Evolutionary conservation across 805 yeast species (phyloP), one percentile per base, ranked within the genome.

Genomic region (Kazachstania bromeliacearum): DNA sequence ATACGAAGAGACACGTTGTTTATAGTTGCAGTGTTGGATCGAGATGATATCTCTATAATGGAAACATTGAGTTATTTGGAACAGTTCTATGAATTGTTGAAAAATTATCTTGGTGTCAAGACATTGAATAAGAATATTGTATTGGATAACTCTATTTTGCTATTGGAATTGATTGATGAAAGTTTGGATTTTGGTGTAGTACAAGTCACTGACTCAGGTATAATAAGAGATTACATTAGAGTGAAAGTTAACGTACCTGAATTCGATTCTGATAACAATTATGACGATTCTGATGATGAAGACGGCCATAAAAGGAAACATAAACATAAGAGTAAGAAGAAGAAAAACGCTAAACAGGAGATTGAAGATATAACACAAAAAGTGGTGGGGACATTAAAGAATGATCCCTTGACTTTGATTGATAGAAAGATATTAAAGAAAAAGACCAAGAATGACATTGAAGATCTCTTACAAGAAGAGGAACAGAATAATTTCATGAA

Each of bases 121-220:
- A 21, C 45, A 15, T 56, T 81, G 28, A 73, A 73, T 47, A 69
- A 69, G 36, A 87, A 79, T 37, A 48, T 74, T 13, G 71, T 85
- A 2, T 61, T 72, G 16, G 95, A 85, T 56, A 85, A 85, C 57
- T 71, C 74, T 44, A 75, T 78, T 23, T 64, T 85, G 33, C 71
- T 85, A 6, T 80, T 79, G 57, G 96, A 87, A 54, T 61, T 85
- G n/a, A 59, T 85, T 30, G 96, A 85, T 53, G 96, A 85, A 52
- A 81, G 85, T 68, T 71, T 84, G 75, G 96, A 87, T 57, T 81
- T 73, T 57, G 96, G 96, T 7, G 61, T 81, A n/a, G 77, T 85
- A 1, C 96, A 87, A 59, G 66, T 81, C 36, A 82, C 95, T 0
- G 95, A 87, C 50, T 72, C 76, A 35, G 80, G 79, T 43, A 71